These are phyloP conservation scores for Panaeolus papilionaceus DNA, from an alignment of 768 basidiomycete species.

Conservation along the genomic window DNA sequence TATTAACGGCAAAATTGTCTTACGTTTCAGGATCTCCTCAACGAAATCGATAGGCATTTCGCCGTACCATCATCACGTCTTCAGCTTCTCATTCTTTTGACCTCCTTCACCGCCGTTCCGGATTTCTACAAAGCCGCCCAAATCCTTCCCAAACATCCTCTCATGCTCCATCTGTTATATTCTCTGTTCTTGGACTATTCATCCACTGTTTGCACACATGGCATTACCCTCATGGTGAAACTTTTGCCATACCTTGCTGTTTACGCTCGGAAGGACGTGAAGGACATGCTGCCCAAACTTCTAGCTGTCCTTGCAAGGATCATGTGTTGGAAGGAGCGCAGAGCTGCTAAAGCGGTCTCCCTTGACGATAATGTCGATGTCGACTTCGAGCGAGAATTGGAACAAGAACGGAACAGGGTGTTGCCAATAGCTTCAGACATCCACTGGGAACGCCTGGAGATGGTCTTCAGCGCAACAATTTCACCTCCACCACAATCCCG, in stretches of 20 bases:
- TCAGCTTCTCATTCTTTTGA: conserved; percentile 72
- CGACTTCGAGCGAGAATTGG: conserved; percentile 48
- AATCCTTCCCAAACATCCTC: conserved; percentile 62
- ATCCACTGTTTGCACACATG: conserved; percentile 70
- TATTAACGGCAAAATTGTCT: background rate
- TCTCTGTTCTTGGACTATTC: conserved; percentile 80
- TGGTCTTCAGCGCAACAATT: conserved; percentile 58
- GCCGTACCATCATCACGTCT: conserved; percentile 64
- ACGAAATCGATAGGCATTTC: conserved; percentile 71
- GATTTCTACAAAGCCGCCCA: conserved; percentile 55
- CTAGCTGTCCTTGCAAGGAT: conserved; percentile 72
- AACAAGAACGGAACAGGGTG: conserved; percentile 40
- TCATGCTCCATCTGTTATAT: conserved; percentile 67
- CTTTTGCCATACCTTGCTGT: conserved; percentile 79
- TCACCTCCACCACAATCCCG: conserved; percentile 65
- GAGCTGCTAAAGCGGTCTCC: conserved; percentile 37
- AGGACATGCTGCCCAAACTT: conserved; percentile 64
- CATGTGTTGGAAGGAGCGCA: conserved; percentile 75
- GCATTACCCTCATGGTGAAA: conserved; percentile 69
- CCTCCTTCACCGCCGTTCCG: conserved; percentile 61
- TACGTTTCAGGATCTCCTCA: conserved; percentile 65
- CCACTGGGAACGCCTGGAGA: conserved; percentile 73
- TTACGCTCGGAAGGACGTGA: conserved; percentile 60
- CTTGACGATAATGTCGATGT: conserved; percentile 38
- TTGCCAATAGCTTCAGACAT: conserved; percentile 59